Conservation (phyloP, 148 eudicot genomes). For the Diospyros lotus region DNA sequence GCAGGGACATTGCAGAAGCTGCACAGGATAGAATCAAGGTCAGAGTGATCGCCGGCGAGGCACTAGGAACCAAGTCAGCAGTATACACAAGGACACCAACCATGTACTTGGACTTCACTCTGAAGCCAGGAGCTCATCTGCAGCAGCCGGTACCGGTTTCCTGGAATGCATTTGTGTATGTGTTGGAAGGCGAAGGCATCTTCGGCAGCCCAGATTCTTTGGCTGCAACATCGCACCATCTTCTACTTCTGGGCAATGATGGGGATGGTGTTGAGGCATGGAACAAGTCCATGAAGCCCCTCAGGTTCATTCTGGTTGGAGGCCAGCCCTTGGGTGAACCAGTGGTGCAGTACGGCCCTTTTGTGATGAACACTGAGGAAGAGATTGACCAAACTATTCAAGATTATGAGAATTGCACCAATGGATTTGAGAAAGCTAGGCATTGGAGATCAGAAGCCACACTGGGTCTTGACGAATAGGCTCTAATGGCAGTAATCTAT, state of each 20-base stretch:
- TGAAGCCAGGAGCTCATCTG: constrained; percentile 52
- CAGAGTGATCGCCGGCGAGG: constrained; percentile 77
- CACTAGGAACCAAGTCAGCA: constrained; percentile 59
- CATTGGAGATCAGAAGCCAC: constrained; percentile 63
- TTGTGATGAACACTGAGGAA: constrained; percentile 87
- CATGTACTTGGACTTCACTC: constrained; percentile 69
- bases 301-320: constrained; percentile 65
- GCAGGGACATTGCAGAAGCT: constrained; percentile 50
- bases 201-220: constrained; percentile 51
- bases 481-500: background rate
- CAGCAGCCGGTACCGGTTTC: constrained; percentile 55
- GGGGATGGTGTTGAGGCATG: constrained; percentile 71
- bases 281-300: constrained; percentile 39
- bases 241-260: constrained; percentile 53
- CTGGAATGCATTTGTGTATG: constrained; percentile 73
- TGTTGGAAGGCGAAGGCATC: constrained; percentile 77
- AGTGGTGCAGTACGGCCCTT: constrained; percentile 67
- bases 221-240: constrained; percentile 42
- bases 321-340: constrained; percentile 89
- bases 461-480: constrained; percentile 5
- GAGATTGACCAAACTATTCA: constrained; percentile 74
- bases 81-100: constrained; percentile 77
- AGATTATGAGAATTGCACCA: constrained; percentile 64
- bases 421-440: constrained; percentile 85
- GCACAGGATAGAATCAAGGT: constrained; percentile 57